Base-by-base conservation (phyloP, 75 land plant genomes). In the Adiantum capillusveneris region DNA sequence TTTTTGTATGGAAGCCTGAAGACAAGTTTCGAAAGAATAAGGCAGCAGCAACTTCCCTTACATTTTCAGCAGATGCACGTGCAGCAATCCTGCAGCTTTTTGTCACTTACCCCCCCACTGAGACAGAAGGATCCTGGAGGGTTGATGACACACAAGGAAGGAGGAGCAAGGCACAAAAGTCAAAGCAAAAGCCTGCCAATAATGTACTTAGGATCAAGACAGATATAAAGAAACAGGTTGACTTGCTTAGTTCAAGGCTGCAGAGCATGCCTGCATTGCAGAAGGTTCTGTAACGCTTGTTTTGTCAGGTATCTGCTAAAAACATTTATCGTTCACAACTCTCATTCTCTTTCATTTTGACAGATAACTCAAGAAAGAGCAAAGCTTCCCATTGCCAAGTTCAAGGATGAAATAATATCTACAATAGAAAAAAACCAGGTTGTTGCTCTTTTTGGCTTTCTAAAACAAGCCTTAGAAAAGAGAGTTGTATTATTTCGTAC, bases 381-480 rank as follows among this genome's bases (percentile, higher is more conserved):
- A 28, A 94, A 77, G 62, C 81, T 94, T 43, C 98, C 98, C 20
- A 90, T 94, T 57, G 65, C 88, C 25, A 76, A 82, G 22, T 94
- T 75, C 57, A 78, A 60, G 69, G 80, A 94, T 73, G 64, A 31
- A 13, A 86, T 94, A 42, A 86, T 83, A 11, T 79, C 91, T 19
- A 65, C 86, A 24, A 52, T 86, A 34, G 85, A 81, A 25, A 69
- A 80, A 51, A 62, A 86, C 60, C 90, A 93, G 98, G 98, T 93
- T 5, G 7, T 9, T 34, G 9, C 37, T 34, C 3, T 34, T 34
- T 9, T 34, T 5, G n/a, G n/a, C n/a, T n/a, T n/a, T n/a, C n/a
- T n/a, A n/a, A n/a, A n/a, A n/a, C n/a, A n/a, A n/a, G n/a, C n/a
- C n/a, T n/a, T n/a, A n/a, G n/a, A n/a, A n/a, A n/a, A n/a, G n/a